Base-by-base conservation (phyloP, 2,329 filamentous ascomycete species). In the Verticillium dahliae region DNA sequence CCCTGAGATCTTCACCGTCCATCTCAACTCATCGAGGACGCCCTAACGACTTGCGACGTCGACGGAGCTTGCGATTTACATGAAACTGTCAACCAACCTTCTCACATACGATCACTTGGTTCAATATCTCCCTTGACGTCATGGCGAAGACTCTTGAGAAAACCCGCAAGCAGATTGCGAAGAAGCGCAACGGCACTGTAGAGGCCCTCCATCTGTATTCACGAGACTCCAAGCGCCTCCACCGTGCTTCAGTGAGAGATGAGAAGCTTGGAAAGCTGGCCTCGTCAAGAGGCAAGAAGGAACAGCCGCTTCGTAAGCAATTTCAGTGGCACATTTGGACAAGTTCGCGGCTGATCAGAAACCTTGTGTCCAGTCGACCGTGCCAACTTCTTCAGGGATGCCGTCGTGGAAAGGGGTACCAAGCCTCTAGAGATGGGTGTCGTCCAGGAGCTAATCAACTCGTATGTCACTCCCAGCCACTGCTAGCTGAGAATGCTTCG, bases 131-230 rank as follows among this genome's bases (percentile, higher is more conserved):
- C 27, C 54, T n/a, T 45, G 22, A 61, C 71, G 81, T 69, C 31
- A 96, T 96, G 92, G 85, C 91, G 14, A 89, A 87, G 71, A 85
- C 88, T 55, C 78, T 97, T 6, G 79, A 86, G 65, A 98, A 97
- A 73, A 90, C 95, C 22, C 86, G 90, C 65, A 98, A 98, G 78
- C 87, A 92, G 66, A 94, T 98, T 66, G 80, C 87, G 38, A 97
- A 96, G 80, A 97, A 97, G 83, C 87, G 90, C 67, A 86, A 87
- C 66, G 86, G 87, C 22, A 86, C 87, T 45, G 83, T 91, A 56
- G 87, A 88, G 35, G 83, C 89, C 13, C 82, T 98, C 27, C 94
- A 98, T 71, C 90, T 92, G 75, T 92, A 92, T 73, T 97, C 92
- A 63, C 84, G 95, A 67, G 91, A 98, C 79, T 90, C 92, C 3